Evolutionary conservation across 495 filamentous ascomycete species (phyloP).

Genomic region (Hypoxylon fragiforme): DNA sequence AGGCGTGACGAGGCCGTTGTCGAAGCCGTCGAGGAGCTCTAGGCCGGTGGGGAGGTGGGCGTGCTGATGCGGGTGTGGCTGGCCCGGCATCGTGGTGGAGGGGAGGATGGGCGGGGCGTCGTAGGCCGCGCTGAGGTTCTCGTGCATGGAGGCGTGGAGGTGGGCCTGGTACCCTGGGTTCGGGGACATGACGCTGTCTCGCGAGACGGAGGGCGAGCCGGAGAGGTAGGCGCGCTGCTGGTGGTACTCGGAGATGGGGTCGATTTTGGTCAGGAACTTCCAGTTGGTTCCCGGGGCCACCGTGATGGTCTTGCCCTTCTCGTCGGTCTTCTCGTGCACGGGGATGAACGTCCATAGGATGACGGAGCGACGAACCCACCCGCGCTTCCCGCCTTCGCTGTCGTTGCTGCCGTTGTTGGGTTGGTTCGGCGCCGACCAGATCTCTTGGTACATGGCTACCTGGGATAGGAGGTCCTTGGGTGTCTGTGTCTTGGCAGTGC

Average conservation of each 20-base stretch:
- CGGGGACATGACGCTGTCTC: conserved; percentile 49
- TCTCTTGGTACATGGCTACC: conserved; percentile 56
- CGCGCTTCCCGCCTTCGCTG: conserved; percentile 19
- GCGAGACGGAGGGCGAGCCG: conserved; percentile 28
- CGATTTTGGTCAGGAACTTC: conserved; percentile 52
- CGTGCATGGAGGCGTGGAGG: conserved; percentile 47
- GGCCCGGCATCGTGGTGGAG: conserved; percentile 15
- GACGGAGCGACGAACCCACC: conserved; percentile 49
- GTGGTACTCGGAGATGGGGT: conserved; percentile 50
- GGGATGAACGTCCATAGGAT: conserved; percentile 55
- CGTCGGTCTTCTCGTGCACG: conserved; percentile 43
- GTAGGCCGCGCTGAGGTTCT: conserved; percentile 49
- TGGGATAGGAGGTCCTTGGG: conserved; percentile 50
- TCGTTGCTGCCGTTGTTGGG: conserved; percentile 12
- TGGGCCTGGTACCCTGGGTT: conserved; percentile 48
- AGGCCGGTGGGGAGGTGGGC: conserved; percentile 28
- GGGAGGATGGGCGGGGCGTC: conserved; percentile 15
- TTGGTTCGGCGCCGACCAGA: conserved; percentile 49
- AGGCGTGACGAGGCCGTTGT: conserved; percentile 44
- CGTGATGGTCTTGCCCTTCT: conserved; percentile 36
- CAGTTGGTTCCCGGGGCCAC: conserved; percentile 44
- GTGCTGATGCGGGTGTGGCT: conserved; percentile 17
- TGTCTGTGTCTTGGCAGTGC: conserved; percentile 29
- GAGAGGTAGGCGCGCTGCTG: conserved; percentile 46
- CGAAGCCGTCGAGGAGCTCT: conserved; percentile 39